These are phyloP conservation scores for Halophytophthora batemanensis DNA, from an alignment of 352 stramenopile species.

Conservation along the genomic window DNA sequence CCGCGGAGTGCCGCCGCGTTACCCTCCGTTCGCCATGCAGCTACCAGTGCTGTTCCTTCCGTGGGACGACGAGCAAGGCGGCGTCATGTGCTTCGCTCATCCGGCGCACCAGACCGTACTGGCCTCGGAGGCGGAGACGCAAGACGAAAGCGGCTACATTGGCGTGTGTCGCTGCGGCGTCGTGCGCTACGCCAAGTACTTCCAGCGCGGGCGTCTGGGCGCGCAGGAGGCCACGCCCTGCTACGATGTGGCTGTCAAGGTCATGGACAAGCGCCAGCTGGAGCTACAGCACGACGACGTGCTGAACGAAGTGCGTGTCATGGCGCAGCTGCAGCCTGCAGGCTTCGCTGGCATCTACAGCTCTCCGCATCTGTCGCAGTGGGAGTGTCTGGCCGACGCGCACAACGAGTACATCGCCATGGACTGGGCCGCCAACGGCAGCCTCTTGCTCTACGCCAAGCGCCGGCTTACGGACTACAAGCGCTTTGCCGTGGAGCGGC, in stretches of 20 bases:
- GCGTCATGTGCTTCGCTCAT: conserved; percentile 66
- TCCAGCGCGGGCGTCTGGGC: conserved; percentile 35
- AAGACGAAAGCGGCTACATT: conserved; percentile 52
- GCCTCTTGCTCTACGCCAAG: conserved; percentile 66
- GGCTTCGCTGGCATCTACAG: conserved; percentile 55
- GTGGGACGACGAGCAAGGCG: conserved; percentile 64
- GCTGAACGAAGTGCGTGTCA: conserved; percentile 75
- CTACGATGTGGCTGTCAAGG: conserved; percentile 71
- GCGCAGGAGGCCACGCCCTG: conserved; percentile 6
- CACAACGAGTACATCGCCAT: conserved; percentile 82
- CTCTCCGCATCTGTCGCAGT: conserved; percentile 67
- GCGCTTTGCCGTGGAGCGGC: conserved; percentile 50
- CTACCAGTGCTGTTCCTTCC: conserved; percentile 63
- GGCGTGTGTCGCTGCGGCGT: conserved; percentile 72
- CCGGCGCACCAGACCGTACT: conserved; percentile 37
- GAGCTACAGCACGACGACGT: conserved; percentile 73
- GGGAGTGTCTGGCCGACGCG: conserved; percentile 62
- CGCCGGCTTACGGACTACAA: conserved; percentile 65
- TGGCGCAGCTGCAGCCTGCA: conserved; percentile 67
- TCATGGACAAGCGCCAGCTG: conserved; percentile 71
- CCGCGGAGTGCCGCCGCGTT: conserved; percentile 64
- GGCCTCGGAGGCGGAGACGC: conserved; percentile 32
- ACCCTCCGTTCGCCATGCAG: conserved; percentile 66
- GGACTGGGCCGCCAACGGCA: conserved; percentile 70
- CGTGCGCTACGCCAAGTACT: conserved; percentile 73